Evolutionary conservation across 192 early-diverging fungal species (phyloP), one percentile per base, ranked within the genome.

Genomic region (Chytriomyces hyalinus): DNA sequence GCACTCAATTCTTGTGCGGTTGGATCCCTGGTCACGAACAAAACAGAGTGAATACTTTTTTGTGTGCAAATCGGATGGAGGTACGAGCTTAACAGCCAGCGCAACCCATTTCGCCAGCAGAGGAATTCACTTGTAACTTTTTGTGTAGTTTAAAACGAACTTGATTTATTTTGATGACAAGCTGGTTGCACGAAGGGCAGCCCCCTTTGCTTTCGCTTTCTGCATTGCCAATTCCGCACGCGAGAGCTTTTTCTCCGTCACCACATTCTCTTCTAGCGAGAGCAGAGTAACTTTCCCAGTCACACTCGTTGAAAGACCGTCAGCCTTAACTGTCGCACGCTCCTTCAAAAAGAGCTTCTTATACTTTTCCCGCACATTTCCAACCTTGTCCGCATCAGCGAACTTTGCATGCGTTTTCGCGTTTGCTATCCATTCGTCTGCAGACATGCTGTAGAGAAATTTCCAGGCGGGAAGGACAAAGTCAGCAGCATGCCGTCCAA

Each of bases 201-300:
- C 72, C 4, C 72, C 72, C 43, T 77, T 77, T n/a, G 65, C 75
- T 47, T 61, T 70, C 43, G 65, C 75, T 51, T 77, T 77, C 13
- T 13, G 67, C 68, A 71, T 77, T 11, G 68, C 75, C 36, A 77
- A 36, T 24, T 77, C 75, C 20, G 75, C 68, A 46, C 68, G 75
- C 44, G 65, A 71, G n/a, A 28, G n/a, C 49, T 70, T 77, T 50
- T 68, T 61, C 61, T 63, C 72, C 36, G 13, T 61, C 63, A 28
- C 63, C 63, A 65, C 72, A 10, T 74, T 61, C 72, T 61, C 61
- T 13, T 46, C 61, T 6, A 74, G 20, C 60, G 50, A 46, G 26
- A 74, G 48, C 60, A 63, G 26, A 24, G 47, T 68, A 4, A 20
- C 48, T 43, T 48, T 68, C 13, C 67, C 67, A 46, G 44, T 44